Conservation (phyloP, 164 flowering plant species). For the Akebia trifoliata region DNA sequence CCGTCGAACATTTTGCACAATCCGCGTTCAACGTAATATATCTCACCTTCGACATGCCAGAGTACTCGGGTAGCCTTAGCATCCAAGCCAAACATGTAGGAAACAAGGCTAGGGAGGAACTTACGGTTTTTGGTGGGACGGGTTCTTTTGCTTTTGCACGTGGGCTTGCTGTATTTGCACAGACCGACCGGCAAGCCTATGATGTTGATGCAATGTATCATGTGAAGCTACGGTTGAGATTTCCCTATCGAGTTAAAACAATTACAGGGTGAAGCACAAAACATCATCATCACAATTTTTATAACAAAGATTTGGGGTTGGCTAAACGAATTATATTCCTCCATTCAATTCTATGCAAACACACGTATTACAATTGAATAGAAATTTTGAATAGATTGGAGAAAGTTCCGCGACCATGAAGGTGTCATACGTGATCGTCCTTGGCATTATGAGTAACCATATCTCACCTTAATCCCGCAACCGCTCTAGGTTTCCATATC, state of each 20-base stretch:
- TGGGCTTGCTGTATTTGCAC: constrained; percentile 57
- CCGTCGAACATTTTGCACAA: constrained; percentile 48
- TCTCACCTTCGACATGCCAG: constrained; percentile 53
- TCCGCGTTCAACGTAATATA: constrained; percentile 68
- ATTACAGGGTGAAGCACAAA: constrained; percentile 29
- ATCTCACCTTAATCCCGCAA: too few species aligned
- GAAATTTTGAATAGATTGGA: too few species aligned
- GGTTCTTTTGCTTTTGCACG: constrained; percentile 83
- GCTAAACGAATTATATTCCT: too few species aligned
- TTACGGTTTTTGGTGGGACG: constrained; percentile 79
- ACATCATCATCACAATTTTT: too few species aligned
- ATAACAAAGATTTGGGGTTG: too few species aligned
- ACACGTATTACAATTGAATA: too few species aligned
- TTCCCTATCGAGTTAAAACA: constrained; percentile 38
- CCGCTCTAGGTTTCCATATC: too few species aligned
- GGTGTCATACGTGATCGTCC: too few species aligned
- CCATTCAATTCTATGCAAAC: too few species aligned
- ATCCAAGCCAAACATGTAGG: constrained; percentile 44
- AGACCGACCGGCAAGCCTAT: constrained; percentile 16
- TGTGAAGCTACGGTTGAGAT: constrained; percentile 50
- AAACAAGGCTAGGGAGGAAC: constrained; percentile 37
- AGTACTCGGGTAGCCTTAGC: constrained; percentile 60
- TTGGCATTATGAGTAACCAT: too few species aligned
- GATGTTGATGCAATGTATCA: constrained; percentile 40
- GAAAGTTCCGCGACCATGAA: too few species aligned